These are phyloP conservation scores for Rhinocladiella mackenziei DNA, from an alignment of 2,329 filamentous ascomycete species.

Conservation along the genomic window DNA sequence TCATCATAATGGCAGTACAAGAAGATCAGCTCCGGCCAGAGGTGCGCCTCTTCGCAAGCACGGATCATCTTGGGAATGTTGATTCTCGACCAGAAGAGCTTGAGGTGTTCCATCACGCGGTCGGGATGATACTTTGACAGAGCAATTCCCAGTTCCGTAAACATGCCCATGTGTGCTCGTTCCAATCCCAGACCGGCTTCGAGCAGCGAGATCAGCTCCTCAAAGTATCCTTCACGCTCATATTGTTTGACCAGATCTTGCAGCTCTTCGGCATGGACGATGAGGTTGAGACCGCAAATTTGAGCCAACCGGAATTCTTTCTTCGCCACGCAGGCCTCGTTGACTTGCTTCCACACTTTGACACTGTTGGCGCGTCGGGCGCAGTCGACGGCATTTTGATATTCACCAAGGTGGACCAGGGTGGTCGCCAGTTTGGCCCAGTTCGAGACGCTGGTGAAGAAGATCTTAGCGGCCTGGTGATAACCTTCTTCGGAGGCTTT, in stretches of 20 bases:
- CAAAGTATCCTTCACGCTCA: slow-evolving; percentile 94
- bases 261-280: slow-evolving; percentile 94
- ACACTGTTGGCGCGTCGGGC: slow-evolving; percentile 98
- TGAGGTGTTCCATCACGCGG: slow-evolving; percentile 95
- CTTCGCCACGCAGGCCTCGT: slow-evolving; percentile 91
- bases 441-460: slow-evolving; percentile 97
- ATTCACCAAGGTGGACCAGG: slow-evolving; percentile 92
- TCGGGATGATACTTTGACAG: slow-evolving; percentile 94
- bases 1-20: slow-evolving; percentile 98
- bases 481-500: slow-evolving; percentile 94
- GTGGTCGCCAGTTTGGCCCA: slow-evolving; percentile 99
- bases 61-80: slow-evolving; percentile 97
- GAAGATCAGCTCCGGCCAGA: slow-evolving; percentile 98
- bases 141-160: slow-evolving; percentile 87
- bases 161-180: slow-evolving; percentile 93
- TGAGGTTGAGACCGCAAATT: slow-evolving; percentile 97
- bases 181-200: slow-evolving; percentile 94
- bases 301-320: slow-evolving; percentile 98
- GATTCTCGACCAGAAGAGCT: slow-evolving; percentile 96
- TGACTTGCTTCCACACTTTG: slow-evolving; percentile 99
- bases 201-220: slow-evolving; percentile 89
- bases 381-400: slow-evolving; percentile 95
- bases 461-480: slow-evolving; percentile 97
- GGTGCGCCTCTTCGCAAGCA: slow-evolving; percentile 85
- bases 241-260: slow-evolving; percentile 93